Evolutionary conservation across 192 early-diverging fungal genomes (phyloP).

Genomic region (Coemansia pectinata): DNA sequence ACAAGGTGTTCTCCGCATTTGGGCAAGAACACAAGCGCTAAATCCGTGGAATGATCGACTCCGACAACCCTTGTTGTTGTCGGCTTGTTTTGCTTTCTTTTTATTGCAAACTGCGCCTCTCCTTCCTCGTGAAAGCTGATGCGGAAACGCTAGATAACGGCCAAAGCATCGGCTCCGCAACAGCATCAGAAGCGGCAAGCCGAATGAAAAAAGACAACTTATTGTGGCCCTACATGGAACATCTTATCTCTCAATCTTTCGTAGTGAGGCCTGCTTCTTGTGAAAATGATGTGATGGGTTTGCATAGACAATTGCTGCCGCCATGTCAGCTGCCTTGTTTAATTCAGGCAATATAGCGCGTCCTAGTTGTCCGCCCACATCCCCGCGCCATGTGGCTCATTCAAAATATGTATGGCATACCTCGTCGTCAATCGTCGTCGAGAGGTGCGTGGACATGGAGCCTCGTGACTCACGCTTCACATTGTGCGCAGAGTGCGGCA

Average conservation of each 20-base stretch:
- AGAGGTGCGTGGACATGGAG: neutral
- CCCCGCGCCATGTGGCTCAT: conserved; percentile 4
- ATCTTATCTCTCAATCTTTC: neutral
- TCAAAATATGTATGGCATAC: neutral
- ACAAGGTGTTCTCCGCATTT: neutral
- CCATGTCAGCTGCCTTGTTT: neutral
- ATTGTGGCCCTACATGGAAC: neutral
- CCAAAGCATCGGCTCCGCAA: neutral
- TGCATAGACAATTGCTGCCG: neutral
- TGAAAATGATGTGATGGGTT: neutral
- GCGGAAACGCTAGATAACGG: neutral
- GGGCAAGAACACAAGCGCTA: neutral
- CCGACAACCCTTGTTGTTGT: neutral
- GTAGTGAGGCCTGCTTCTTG: no score
- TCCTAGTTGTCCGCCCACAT: neutral
- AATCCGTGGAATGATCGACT: neutral
- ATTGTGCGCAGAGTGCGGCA: neutral
- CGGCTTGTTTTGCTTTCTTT: neutral
- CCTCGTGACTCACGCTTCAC: neutral
- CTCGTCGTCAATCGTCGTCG: neutral
- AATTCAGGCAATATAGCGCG: neutral
- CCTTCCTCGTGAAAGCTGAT: neutral
- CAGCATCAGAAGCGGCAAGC: neutral
- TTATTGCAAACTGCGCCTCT: conserved; percentile 1
- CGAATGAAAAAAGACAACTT: neutral